Base-by-base conservation (phyloP, 73 alveolate species). In the Paramecium sonneborni region DNA sequence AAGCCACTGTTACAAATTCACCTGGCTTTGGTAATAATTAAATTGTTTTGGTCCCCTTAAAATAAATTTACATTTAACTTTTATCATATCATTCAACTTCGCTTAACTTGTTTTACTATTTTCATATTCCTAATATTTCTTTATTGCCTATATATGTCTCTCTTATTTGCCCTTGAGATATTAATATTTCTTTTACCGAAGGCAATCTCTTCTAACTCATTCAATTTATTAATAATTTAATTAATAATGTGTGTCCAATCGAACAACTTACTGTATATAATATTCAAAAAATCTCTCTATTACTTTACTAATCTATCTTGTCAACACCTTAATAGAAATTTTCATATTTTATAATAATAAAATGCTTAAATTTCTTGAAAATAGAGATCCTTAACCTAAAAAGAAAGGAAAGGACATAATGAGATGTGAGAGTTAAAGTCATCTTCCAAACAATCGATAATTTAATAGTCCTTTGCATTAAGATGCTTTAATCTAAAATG, bases 111-210 rank as follows among this genome's bases (percentile, higher is more conserved):
- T 43, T 28, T 79, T 79, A 35, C 72, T 79, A 15, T 79, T 79
- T 79, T 79, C 90, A 79, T 79, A 79, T 26, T 79, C 90, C n/a
- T 79, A 24, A 43, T 79, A 79, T 44, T 79, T 79, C 55, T 79
- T 79, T 30, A 79, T 79, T 10, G 90, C 90, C 14, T 79, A 26
- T 10, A 30, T 62, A 12, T 79, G 90, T 24, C 90, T 21, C 14
- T 79, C 90, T 44, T 41, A 38, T 46, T 79, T 79, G 30, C 90
- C 90, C 86, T 72, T 62, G 1, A n/a, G n/a, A 30, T 62, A 62
- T 62, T 23, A 62, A 32, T 26, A 26, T 26, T 62, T 30, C 26
- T 2, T 23, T 23, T 62, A 62, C 84, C 39, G 84, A 62, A 62
- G 84, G 84, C 84, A 62, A 62, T 62, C 84, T 62, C 84, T 62